These are phyloP conservation scores for Inonotus obliquus DNA, from an alignment of 1,284 basidiomycete species.

Conservation along the genomic window DNA sequence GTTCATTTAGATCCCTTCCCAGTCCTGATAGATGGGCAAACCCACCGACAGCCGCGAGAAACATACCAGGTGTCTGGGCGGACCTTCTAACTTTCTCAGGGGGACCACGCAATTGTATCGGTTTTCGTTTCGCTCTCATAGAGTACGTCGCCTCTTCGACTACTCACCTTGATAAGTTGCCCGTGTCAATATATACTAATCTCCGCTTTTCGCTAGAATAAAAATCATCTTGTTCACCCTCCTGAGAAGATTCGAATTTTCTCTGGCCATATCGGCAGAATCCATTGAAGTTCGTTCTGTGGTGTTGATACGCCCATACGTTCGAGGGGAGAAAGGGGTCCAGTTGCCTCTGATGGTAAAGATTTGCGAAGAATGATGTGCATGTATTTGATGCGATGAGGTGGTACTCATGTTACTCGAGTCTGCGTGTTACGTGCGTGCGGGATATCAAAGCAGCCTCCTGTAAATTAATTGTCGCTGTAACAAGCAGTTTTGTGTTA, in stretches of 20 bases:
- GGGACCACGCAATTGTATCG: conserved; percentile 30
- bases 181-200: no score
- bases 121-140: conserved; percentile 41
- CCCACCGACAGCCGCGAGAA: conserved; percentile 19
- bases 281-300: conserved; percentile 22
- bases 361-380: background rate
- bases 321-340: conserved; percentile 21
- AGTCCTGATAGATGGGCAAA: conserved; percentile 31
- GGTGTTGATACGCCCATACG: conserved; percentile 23
- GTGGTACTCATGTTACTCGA: no score
- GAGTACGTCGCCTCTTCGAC: conserved; percentile 29
- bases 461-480: no score
- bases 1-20: conserved; percentile 20
- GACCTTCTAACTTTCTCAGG: conserved; percentile 31
- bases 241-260: conserved; percentile 36
- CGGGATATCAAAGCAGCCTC: no score
- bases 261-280: conserved; percentile 26
- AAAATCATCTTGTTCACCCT: conserved; percentile 41
- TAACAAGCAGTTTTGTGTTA: no score
- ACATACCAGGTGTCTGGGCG: conserved; percentile 31
- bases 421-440: no score
- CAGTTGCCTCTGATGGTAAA: conserved; percentile 26
- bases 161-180: conserved; percentile 5
- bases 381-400: background rate
- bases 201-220: conserved; percentile 28